Percentiles rank a stretch among this genome's conserved stretches.
Conservation (phyloP, 495 filamentous ascomycete genomes). For the Xylaria grammica region DNA sequence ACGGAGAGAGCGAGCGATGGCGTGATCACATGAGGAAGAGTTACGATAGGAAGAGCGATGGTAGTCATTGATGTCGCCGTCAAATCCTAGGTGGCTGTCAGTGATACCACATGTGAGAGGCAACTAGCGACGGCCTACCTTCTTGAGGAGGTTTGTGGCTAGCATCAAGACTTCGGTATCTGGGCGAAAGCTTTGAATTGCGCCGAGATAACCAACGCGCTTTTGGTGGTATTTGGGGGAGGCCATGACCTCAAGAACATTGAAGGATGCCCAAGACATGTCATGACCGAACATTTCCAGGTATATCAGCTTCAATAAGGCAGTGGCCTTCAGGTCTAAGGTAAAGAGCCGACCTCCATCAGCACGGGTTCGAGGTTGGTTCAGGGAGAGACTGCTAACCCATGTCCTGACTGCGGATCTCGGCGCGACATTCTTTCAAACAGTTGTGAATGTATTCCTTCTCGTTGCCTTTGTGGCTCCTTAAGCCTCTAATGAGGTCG, state of each 20-base stretch:
- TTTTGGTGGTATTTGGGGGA: constrained; percentile 93
- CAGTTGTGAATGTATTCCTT: constrained; percentile 90
- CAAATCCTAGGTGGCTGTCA: constrained; percentile 67
- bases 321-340: constrained; percentile 91
- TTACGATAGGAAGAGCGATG: constrained; percentile 82
- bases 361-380: constrained; percentile 21
- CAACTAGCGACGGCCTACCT: constrained; percentile 57
- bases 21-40: constrained; percentile 90
- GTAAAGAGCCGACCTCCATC: constrained; percentile 21
- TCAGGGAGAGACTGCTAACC: constrained; percentile 54
- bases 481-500: constrained; percentile 95
- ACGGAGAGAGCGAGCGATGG: constrained; percentile 88
- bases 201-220: constrained; percentile 92
- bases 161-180: constrained; percentile 98
- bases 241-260: constrained; percentile 98
- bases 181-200: constrained; percentile 91
- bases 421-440: constrained; percentile 90
- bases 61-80: constrained; percentile 72
- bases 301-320: constrained; percentile 92
- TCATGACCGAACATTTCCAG: constrained; percentile 99
- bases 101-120: constrained; percentile 12
- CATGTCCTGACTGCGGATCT: constrained; percentile 91
- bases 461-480: constrained; percentile 92
- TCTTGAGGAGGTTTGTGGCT: constrained; percentile 95
- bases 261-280: constrained; percentile 99